phyloP scores from a whole-genome alignment of 1,284 basidiomycete species.

The Bondarzewia mesenterica region DNA sequence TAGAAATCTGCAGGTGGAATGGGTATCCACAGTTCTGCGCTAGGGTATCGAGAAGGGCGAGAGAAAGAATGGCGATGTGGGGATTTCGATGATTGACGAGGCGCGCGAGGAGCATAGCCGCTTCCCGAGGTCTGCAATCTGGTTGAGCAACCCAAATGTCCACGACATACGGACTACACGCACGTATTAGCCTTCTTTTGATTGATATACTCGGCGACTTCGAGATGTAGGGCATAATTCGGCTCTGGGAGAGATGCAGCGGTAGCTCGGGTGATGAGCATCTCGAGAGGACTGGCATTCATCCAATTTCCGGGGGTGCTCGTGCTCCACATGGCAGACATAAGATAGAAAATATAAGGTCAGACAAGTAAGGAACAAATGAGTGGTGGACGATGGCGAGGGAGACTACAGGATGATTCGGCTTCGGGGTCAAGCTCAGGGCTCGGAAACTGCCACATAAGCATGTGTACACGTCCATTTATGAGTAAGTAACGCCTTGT shows the following conservation, averaged over 20 bases:
- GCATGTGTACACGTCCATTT: too few relatives aligned
- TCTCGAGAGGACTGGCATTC: constrained; percentile 38
- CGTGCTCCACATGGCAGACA: not conserved
- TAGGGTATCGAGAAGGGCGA: constrained; percentile 85
- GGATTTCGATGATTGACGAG: constrained; percentile 87
- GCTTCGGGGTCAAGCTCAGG: too few relatives aligned
- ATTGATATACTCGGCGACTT: constrained; percentile 91
- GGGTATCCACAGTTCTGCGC: constrained; percentile 96
- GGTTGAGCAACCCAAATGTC: too few relatives aligned
- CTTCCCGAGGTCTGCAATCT: constrained; percentile 83
- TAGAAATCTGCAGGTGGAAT: constrained; percentile 95
- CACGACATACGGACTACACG: constrained; percentile 22
- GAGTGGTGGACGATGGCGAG: too few relatives aligned
- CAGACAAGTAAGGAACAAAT: not conserved
- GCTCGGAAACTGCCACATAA: too few relatives aligned
- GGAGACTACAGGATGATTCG: too few relatives aligned
- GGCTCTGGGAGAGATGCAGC: constrained; percentile 83
- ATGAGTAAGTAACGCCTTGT: too few relatives aligned
- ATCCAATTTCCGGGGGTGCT: not conserved
- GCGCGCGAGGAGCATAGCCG: constrained; percentile 76
- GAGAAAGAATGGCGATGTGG: constrained; percentile 79
- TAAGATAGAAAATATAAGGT: not conserved
- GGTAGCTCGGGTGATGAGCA: constrained; percentile 77
- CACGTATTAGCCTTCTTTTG: constrained; percentile 95
- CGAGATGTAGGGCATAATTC: constrained; percentile 88